Conservation (phyloP, 306 rosid genomes). For the Casuarina equisetifolia region DNA sequence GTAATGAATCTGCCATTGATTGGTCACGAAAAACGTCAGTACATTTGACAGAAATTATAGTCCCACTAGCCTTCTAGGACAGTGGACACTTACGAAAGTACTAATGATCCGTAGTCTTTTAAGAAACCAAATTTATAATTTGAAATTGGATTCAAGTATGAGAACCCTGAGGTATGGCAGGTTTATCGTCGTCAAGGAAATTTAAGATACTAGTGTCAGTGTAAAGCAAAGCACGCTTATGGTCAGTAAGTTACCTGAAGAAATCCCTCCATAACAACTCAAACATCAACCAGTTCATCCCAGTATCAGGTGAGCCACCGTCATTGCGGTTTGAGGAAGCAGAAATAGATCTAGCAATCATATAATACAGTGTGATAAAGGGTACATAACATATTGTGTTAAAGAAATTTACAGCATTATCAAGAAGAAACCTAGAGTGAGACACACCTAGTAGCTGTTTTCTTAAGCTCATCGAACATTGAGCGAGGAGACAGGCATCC, state of each 20-base stretch:
- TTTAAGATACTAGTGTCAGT: background rate
- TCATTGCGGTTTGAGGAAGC: slow-evolving; percentile 52
- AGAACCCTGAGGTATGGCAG: background rate
- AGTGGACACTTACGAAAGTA: background rate
- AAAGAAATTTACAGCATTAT: background rate
- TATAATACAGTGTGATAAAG: slow-evolving; percentile 15
- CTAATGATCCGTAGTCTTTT: background rate
- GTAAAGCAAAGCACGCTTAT: background rate
- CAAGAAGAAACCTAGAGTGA: slow-evolving; percentile 19
- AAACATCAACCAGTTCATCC: slow-evolving; percentile 86
- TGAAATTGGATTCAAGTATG: background rate
- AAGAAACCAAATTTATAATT: background rate
- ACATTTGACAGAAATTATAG: background rate
- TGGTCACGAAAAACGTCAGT: slow-evolving; percentile 2
- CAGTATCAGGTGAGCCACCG: slow-evolving; percentile 53
- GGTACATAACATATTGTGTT: slow-evolving; percentile 18
- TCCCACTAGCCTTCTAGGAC: background rate
- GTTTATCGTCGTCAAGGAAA: background rate
- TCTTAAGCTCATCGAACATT: slow-evolving; percentile 81
- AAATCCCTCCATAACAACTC: slow-evolving; percentile 98
- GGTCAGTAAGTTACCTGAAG: slow-evolving; percentile 66
- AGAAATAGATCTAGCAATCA: slow-evolving; percentile 46
- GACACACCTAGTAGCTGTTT: slow-evolving; percentile 63
- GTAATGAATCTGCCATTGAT: slow-evolving; percentile 71
- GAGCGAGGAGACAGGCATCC: slow-evolving; percentile 94